Evolutionary conservation across 768 basidiomycete species (phyloP).

Genomic region (Glaciozyma martinii): DNA sequence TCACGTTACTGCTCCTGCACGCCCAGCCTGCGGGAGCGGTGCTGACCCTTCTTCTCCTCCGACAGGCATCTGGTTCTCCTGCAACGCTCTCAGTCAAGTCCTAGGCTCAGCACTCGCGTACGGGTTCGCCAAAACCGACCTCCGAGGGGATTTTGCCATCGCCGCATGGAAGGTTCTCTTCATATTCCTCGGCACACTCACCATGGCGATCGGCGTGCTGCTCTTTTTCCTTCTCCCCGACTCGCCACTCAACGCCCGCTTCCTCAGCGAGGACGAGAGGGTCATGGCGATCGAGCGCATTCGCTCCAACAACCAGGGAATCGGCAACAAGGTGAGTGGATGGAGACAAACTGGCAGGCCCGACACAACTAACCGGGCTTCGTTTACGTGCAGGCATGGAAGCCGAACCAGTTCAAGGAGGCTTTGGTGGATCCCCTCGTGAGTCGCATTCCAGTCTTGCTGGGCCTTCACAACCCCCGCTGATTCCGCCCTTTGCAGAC

Average conservation of each 20-base stretch:
- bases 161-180: constrained; percentile 2
- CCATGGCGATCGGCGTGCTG: not conserved
- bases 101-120: constrained; percentile 23
- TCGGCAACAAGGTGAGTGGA: constrained; percentile 8
- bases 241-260: constrained; percentile 11
- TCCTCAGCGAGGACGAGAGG: constrained; percentile 4
- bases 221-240: constrained; percentile 16
- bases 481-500: not conserved
- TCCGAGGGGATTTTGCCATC: constrained; percentile 6
- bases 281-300: constrained; percentile 17
- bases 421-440: constrained; percentile 21
- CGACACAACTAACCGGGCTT: not conserved
- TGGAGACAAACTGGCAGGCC: no score
- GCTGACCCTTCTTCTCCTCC: not conserved
- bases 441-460: not conserved
- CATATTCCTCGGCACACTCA: constrained; percentile 1
- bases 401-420: constrained; percentile 20
- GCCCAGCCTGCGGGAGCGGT: not conserved
- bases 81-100: constrained; percentile 16
- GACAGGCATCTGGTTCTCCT: constrained; percentile 19
- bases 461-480: not conserved
- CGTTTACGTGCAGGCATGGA: not conserved
- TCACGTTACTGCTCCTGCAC: not conserved
- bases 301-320: constrained; percentile 24
- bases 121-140: constrained; percentile 20